Evolutionary conservation across 768 basidiomycete genomes (phyloP).

Genomic region (Podaxis rugospora): DNA sequence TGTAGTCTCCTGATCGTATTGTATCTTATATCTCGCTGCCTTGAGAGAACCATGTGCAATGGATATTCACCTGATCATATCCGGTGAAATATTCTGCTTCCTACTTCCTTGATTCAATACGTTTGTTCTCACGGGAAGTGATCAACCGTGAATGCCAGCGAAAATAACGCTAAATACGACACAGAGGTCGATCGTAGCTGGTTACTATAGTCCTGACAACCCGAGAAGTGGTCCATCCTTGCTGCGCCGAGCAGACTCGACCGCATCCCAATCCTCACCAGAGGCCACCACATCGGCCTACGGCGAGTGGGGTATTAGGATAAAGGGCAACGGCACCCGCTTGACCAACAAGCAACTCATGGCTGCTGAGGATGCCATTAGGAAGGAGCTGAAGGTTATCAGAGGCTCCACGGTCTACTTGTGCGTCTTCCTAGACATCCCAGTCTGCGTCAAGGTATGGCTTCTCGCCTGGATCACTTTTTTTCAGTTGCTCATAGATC

Average conservation of each 20-base stretch:
- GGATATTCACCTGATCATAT: constrained; percentile 2
- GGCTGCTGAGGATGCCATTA: constrained; percentile 82
- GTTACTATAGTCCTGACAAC: too few species aligned
- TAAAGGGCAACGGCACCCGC: constrained; percentile 76
- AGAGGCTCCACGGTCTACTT: constrained; percentile 86
- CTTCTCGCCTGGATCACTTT: background rate
- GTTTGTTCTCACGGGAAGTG: background rate
- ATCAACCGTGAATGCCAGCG: background rate
- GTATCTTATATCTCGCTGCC: background rate
- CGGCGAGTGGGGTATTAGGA: constrained; percentile 89
- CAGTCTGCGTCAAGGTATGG: constrained; percentile 91
- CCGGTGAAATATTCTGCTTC: background rate
- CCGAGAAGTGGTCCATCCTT: constrained; percentile 11
- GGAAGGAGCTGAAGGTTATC: constrained; percentile 82
- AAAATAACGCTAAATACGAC: too few species aligned
- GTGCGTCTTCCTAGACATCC: constrained; percentile 93
- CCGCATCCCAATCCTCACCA: constrained; percentile 74
- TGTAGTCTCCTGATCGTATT: background rate
- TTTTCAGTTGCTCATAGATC: background rate
- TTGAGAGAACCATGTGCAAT: constrained; percentile 3
- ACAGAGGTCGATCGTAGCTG: too few species aligned
- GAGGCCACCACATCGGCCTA: constrained; percentile 88
- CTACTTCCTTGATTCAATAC: background rate
- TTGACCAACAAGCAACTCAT: constrained; percentile 88
- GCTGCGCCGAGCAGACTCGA: constrained; percentile 25